Base-by-base conservation (phyloP, 345 rosid genomes). In the Eucalyptus polyanthemos region DNA sequence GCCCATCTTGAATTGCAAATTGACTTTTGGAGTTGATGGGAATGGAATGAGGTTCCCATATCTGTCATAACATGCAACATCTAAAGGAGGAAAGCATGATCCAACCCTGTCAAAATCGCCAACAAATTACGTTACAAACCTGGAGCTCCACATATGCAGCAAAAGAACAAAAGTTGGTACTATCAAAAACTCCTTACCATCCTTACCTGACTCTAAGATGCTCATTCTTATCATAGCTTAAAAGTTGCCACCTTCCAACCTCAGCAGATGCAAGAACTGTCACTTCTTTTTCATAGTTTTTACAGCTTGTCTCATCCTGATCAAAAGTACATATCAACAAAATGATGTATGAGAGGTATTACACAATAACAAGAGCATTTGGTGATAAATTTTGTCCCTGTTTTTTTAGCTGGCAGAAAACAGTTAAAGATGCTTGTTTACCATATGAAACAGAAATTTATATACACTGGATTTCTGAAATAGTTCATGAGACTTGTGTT, bases 381-480 rank as follows among this genome's bases (percentile, higher is more conserved):
- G 69, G 85, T 80, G 83, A 89, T 58, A 89, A 69, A 69, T 6
- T 69, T 69, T 69, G 80, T 72, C 81, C 25, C 8, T 19, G 44
- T 7, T 72, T 72, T 37, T 34, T 34, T 72, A 17, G 44, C 25
- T 10, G 25, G 81, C 7, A 72, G 81, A 72, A 72, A 72, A 19
- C 14, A 22, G 45, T 34, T 34, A 42, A 50, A 34, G 15, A 56
- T 47, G 42, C 19, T 87, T 88, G 91, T 95, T 94, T 92, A 94
- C 96, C 44, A 89, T 44, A 47, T 92, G 92, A 93, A 96, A 96
- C 15, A 81, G 88, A 92, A 96, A 96, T 4, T 80, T 87, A 87
- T 94, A 96, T 85, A 90, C 88, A 51, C 97, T 95, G 54, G 95
- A 94, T 88, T 90, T 89, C 87, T 89, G 89, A 89, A 96, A 94